Evolutionary conservation across 2,329 filamentous ascomycete species (phyloP), one percentile per base, ranked within the genome.

Genomic region (Microdochium trichocladiopsis): DNA sequence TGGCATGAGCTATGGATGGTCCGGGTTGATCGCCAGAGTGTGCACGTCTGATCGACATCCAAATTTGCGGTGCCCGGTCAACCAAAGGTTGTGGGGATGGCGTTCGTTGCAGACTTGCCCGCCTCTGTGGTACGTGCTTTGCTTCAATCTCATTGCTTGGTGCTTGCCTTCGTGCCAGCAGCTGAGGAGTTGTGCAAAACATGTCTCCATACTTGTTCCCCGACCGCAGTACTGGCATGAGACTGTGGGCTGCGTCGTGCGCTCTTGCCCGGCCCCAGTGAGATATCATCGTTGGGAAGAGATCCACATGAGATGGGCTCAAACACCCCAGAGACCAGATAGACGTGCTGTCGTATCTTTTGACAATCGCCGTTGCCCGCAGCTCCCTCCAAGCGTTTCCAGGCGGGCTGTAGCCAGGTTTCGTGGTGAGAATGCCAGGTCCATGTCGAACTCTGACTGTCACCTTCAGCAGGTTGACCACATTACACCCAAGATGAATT

Each of bases 381-480:
- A n/a, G n/a, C 18, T 18, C 21, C 11, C 18, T 8, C 3, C 18
- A n/a, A 16, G 33, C 6, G 5, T 5, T 9, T 5, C 14, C 33
- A 37, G n/a, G n/a, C n/a, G 18, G 18, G 33, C 6, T 37, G 33
- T 6, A 37, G n/a, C n/a, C n/a, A n/a, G n/a, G n/a, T n/a, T n/a
- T n/a, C n/a, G n/a, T n/a, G n/a, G n/a, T n/a, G n/a, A n/a, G n/a
- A n/a, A n/a, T n/a, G n/a, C n/a, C n/a, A n/a, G n/a, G n/a, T n/a
- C n/a, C n/a, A n/a, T 31, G 28, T 31, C 28, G 28, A 14, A 31
- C 8, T 8, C 14, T 31, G 11, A 53, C 31, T 18, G 51, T 47
- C 18, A 28, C 41, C 47, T 47, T 51, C 52, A 45, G 28, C n/a
- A 52, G 18, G 11, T 53, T 51, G 6, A 47, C 45, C 8, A 31